These are phyloP conservation scores for Penicillium freii DNA, from an alignment of 2,329 filamentous ascomycete species.

Conservation along the genomic window DNA sequence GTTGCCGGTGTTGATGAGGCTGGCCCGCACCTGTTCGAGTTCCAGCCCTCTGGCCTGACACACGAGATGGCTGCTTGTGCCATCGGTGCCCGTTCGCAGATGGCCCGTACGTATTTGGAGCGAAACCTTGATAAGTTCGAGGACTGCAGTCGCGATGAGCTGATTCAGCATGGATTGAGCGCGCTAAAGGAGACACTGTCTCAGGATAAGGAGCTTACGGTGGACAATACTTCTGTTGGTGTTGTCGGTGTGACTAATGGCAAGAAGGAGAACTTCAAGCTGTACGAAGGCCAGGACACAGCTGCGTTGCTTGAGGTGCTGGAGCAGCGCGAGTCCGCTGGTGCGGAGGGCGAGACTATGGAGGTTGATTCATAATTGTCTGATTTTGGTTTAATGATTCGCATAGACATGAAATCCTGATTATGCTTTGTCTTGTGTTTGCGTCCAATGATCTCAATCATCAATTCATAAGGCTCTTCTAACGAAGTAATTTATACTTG, in stretches of 20 bases:
- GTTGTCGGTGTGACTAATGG: constrained; percentile 67
- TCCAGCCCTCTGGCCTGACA: constrained; percentile 93
- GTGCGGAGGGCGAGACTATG: constrained; percentile 51
- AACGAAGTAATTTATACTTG: not conserved
- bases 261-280: constrained; percentile 74
- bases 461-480: constrained; percentile 8
- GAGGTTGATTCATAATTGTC: constrained; percentile 53
- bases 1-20: constrained; percentile 92
- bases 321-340: constrained; percentile 49
- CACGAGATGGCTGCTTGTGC: constrained; percentile 97
- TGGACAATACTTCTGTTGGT: constrained; percentile 93
- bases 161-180: constrained; percentile 84
- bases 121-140: constrained; percentile 82
- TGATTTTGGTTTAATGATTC: constrained; percentile 26
- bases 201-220: constrained; percentile 95
- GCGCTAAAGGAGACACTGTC: constrained; percentile 93
- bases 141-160: constrained; percentile 72
- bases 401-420: constrained; percentile 33
- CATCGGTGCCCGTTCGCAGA: constrained; percentile 93
- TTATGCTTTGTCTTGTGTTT: constrained; percentile 19
- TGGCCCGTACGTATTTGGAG: constrained; percentile 96
- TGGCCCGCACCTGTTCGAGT: constrained; percentile 95
- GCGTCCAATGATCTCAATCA: constrained; percentile 1
- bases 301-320: constrained; percentile 77
- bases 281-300: constrained; percentile 86